Conservation (phyloP, 2,329 filamentous ascomycete genomes). For the Nemania serpens region DNA sequence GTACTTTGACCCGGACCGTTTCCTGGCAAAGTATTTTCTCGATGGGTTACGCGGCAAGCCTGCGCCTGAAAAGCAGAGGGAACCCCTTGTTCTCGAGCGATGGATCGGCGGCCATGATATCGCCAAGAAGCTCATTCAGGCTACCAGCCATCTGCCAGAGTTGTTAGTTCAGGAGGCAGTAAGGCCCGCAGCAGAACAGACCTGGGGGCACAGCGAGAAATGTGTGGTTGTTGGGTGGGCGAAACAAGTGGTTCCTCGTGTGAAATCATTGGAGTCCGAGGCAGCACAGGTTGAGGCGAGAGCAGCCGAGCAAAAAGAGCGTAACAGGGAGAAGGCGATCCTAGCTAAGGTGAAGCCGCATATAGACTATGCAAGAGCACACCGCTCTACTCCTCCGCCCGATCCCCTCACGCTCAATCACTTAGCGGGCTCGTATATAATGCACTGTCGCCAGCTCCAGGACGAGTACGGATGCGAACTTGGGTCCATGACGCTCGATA, state of each 20-base stretch:
- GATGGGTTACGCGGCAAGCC: slow-evolving; percentile 11
- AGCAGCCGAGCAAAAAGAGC: background rate
- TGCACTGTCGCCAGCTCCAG: slow-evolving; percentile 13
- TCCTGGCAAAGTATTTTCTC: slow-evolving; percentile 23
- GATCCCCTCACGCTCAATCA: background rate
- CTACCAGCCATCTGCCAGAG: background rate
- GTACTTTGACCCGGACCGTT: slow-evolving; percentile 11
- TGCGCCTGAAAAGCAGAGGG: background rate
- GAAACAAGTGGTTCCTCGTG: background rate
- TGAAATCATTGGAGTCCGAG: slow-evolving; percentile 2
- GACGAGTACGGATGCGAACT: slow-evolving; percentile 7
- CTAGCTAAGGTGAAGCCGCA: slow-evolving; percentile 18
- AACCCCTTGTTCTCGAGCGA: background rate
- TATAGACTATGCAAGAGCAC: slow-evolving; percentile 17
- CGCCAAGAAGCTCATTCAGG: background rate
- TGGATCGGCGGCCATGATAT: background rate
- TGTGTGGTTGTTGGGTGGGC: slow-evolving; percentile 19
- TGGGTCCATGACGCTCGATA: slow-evolving; percentile 12
- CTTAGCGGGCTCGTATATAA: slow-evolving; percentile 19
- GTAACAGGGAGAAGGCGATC: slow-evolving; percentile 11
- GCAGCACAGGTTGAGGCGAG: background rate
- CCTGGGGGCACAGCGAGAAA: background rate
- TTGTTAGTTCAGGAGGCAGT: background rate
- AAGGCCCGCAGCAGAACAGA: background rate
- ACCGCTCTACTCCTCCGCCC: background rate